Base-by-base conservation (phyloP, 441 rosid species). In the Theobroma grandiflorum region DNA sequence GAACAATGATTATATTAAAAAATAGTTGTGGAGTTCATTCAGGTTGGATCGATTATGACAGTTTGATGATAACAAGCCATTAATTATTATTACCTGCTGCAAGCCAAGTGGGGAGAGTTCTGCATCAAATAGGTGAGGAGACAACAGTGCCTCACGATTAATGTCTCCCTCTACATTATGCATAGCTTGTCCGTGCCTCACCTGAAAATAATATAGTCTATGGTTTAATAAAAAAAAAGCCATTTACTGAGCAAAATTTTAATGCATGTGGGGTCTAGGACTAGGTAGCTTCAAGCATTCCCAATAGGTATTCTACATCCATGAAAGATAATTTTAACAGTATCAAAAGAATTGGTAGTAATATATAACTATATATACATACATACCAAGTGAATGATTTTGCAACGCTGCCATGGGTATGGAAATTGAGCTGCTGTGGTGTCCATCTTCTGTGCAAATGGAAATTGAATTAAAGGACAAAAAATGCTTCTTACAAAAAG, bases 181-280 rank as follows among this genome's bases (percentile, higher is more conserved):
- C 81, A 78, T 78, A 6, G 81, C 81, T 70, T 78, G 81, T 59
- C 81, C 81, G 18, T 78, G 81, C 70, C 81, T 78, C 38, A 78
- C 68, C 80, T 78, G 80, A 55, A 67, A 55, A 22, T 14, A 7
- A 6, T 50, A 2, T 4, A 35, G 4, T 42, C 26, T 8, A 18
- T n/a, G 61, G 26, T 49, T 47, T 71, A 69, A 71, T 8, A 8
- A 42, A 26, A 26, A n/a, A n/a, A 26, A 71, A 43, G 15, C 50
- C 15, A 8, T 66, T 43, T 10, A 35, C 9, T 14, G n/a, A 62
- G 38, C 40, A 31, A 62, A 26, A 33, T 14, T 33, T 61, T 11
- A 26, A 61, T 31, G 16, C 38, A 61, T 61, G 37, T 31, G 20
- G 5, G 11, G 3, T 26, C 31, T 26, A 26, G 1, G 4, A 6